phyloP scores from a whole-genome alignment of 192 early-diverging fungal species.

The Phlyctochytrium bullatum region DNA sequence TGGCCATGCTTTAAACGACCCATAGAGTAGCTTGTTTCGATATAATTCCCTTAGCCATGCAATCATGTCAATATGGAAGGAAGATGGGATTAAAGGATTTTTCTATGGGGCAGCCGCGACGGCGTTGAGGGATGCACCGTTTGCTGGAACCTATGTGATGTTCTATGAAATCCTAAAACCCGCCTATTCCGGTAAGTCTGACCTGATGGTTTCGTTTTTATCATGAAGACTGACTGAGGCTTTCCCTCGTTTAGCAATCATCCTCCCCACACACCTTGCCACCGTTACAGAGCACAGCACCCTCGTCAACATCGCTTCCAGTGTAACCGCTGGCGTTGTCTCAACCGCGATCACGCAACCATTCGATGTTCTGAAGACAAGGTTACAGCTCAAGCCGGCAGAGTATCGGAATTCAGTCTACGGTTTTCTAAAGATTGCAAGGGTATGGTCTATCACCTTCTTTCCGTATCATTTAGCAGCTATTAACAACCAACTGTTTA shows the following conservation, averaged over 20 bases:
- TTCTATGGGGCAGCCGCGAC: slow-evolving; percentile 88
- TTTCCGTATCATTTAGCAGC: background rate
- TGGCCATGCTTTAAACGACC: background rate
- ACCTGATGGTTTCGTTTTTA: too few relatives aligned
- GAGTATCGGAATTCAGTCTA: slow-evolving; percentile 58
- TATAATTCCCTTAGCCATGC: slow-evolving; percentile 72
- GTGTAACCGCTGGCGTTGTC: slow-evolving; percentile 64
- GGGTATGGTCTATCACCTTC: slow-evolving; percentile 15
- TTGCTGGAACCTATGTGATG: slow-evolving; percentile 85
- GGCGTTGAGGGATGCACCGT: slow-evolving; percentile 82
- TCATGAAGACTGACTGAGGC: too few relatives aligned
- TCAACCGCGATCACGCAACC: slow-evolving; percentile 86
- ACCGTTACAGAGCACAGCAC: background rate
- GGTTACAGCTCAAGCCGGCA: slow-evolving; percentile 82
- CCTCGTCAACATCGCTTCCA: slow-evolving; percentile 61
- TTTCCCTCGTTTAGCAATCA: background rate
- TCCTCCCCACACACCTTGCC: too few relatives aligned
- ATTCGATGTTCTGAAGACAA: slow-evolving; percentile 91
- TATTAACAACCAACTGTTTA: slow-evolving; percentile 27
- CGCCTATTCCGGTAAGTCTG: slow-evolving; percentile 26
- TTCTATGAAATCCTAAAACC: slow-evolving; percentile 81
- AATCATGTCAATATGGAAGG: slow-evolving; percentile 61
- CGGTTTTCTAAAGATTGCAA: slow-evolving; percentile 44
- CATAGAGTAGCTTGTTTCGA: slow-evolving; percentile 76
- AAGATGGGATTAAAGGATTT: slow-evolving; percentile 72